Evolutionary conservation across 2,329 filamentous ascomycete species (phyloP), one percentile per base, ranked within the genome.

Genomic region (Clonostachys solani): DNA sequence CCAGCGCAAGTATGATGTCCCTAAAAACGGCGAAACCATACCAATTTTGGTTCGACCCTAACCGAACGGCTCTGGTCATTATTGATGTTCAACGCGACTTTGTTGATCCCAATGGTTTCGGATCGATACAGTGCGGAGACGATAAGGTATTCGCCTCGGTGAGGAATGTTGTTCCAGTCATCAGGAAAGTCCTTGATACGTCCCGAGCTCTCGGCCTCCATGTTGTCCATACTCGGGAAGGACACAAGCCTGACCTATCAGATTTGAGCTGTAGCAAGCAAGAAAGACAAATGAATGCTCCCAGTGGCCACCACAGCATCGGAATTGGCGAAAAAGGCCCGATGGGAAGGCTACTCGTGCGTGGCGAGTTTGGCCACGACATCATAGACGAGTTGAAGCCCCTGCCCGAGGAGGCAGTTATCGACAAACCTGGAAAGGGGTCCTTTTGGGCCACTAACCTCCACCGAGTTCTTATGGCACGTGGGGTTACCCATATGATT

Each of bases 391-490:
- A 78, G 53, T 62, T 81, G 40, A 64, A 63, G 43, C 77, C 77
- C 1, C 54, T 69, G 35, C 70, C 75, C 3, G 71, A 70, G 13
- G 78, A 82, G 58, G 61, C 72, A 2, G 69, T 82, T 5, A 73
- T 83, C 41, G 78, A 82, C 57, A 81, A 81, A 59, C 74, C 75
- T 3, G 78, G 78, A 9, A 82, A 81, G 56, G 78, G 79, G 13
- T 74, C 74, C 4, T 83, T 81, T 55, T 83, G 76, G 75, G 72
- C 74, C 34, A 83, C 80, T 1, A 63, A 64, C 23, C 62, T 83
- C 6, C 68, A 81, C 52, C 71, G 78, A 48, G 65, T 69, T 18
- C 61, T 84, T 42, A 68, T 79, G 49, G 73, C 76, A 19, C 65
- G 72, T 52, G 78, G 73, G 1, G 75, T 83, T 47, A 83, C 78